Base-by-base conservation (phyloP, 108 stramenopile species). In the Poteriospumella lacustris region DNA sequence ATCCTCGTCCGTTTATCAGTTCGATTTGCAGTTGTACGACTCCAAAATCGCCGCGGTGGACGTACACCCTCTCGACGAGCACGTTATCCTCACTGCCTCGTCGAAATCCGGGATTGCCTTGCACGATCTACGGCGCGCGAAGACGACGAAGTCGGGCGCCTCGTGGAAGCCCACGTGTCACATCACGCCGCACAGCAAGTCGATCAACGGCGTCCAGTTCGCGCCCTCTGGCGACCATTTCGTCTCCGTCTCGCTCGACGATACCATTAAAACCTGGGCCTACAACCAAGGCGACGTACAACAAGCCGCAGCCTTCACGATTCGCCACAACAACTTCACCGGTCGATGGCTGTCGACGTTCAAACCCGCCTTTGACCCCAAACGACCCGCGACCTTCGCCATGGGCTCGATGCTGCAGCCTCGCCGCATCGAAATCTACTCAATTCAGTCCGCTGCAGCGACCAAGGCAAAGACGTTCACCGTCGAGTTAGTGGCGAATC, bases 261-360 rank as follows among this genome's bases (percentile, higher is more conserved):
- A 78, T 26, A 78, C 39, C 33, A 29, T 78, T 28, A 68, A 78
- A 43, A 31, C 31, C 1, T 62, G 36, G 0, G 68, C 58, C 2
- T 68, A 34, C 31, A 2, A 36, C 0, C 39, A 56, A 29, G 42
- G 33, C 24, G 15, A 24, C 0, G 43, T 77, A 12, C 31, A 52
- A 5, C 2, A 36, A 12, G 24, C 76, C 5, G 24, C 58, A 9
- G 56, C 56, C 9, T 58, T 59, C 39, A 62, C 36, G 0, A 42
- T 78, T n/a, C 60, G 67, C 26, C 78, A 78, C 44, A 78, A 78
- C 29, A 78, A 78, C 33, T 44, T 62, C 42, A 78, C 78, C 1
- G 78, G 78, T 0, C 78, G 78, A 40, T 78, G 78, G 78, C 68
- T 78, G 0, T 44, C 43, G 0, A 78, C 60, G 33, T 78, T 78